Conservation (phyloP, 306 rosid species). For the Vigna angularis region DNA sequence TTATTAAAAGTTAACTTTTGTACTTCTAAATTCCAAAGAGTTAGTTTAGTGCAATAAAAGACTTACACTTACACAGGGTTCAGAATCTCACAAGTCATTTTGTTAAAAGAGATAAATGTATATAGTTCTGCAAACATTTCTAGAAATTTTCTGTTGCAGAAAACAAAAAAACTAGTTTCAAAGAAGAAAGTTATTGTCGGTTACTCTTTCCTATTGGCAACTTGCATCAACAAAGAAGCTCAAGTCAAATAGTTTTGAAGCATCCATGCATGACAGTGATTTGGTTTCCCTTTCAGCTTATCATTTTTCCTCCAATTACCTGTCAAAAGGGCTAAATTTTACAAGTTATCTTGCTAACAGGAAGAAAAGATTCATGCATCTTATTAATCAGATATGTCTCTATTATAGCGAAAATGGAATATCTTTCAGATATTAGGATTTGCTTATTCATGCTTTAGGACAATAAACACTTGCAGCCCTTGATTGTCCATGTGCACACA, state of each 20-base stretch:
- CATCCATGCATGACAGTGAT: slow-evolving; percentile 40
- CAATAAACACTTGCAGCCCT: slow-evolving; percentile 29
- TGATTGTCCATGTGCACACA: slow-evolving; percentile 58
- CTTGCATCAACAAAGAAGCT: neutral
- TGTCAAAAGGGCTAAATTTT: slow-evolving; percentile 17
- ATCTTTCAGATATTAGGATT: slow-evolving; percentile 23
- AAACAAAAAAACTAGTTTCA: slow-evolving; percentile 14
- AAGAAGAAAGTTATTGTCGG: slow-evolving; percentile 26
- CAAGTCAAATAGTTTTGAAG: slow-evolving; percentile 37
- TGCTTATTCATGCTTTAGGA: slow-evolving; percentile 39
- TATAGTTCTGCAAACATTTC: no score
- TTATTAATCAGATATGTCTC: slow-evolving; percentile 26
- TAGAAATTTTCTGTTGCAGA: no score
- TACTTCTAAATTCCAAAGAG: no score
- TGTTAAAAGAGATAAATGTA: no score
- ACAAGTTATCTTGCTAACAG: slow-evolving; percentile 32
- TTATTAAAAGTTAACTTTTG: no score
- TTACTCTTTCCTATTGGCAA: slow-evolving; percentile 26
- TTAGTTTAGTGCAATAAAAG: no score
- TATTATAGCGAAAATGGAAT: slow-evolving; percentile 39
- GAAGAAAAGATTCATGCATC: slow-evolving; percentile 25
- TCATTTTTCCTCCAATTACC: slow-evolving; percentile 27
- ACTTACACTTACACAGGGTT: no score
- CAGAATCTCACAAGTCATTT: no score
- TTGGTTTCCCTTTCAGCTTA: slow-evolving; percentile 41